Evolutionary conservation across 768 basidiomycete genomes (phyloP).

Genomic region (Kwoniella mangroviensis): DNA sequence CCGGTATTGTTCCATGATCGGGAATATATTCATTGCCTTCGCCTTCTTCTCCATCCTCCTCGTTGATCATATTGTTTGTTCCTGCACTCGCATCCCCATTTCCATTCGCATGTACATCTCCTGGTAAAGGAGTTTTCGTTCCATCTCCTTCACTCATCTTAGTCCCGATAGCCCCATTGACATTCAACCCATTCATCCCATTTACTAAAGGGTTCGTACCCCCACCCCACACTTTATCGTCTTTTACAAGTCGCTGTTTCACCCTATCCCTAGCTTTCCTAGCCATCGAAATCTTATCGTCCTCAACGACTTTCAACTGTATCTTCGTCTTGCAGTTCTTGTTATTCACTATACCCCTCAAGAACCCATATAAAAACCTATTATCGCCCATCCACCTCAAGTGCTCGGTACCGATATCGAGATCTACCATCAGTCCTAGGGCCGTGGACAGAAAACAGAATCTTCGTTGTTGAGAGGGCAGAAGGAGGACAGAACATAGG

Average conservation of each 20-base stretch:
- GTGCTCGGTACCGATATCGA: slow-evolving; percentile 55
- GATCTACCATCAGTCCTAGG: slow-evolving; percentile 53
- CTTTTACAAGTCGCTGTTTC: background rate
- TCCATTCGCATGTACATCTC: background rate
- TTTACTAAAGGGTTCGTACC: slow-evolving; percentile 20
- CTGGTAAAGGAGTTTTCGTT: background rate
- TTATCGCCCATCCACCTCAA: slow-evolving; percentile 58
- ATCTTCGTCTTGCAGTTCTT: slow-evolving; percentile 44
- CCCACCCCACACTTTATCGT: slow-evolving; percentile 16
- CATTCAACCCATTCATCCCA: slow-evolving; percentile 23
- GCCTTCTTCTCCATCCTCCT: background rate
- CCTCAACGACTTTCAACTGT: slow-evolving; percentile 48
- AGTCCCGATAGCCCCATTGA: slow-evolving; percentile 2
- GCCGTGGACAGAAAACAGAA: slow-evolving; percentile 52
- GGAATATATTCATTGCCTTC: background rate
- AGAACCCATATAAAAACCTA: slow-evolving; percentile 54
- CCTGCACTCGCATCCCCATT: no score
- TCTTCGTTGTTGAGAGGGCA: slow-evolving; percentile 35
- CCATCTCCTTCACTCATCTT: background rate
- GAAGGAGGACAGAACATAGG: slow-evolving; percentile 51
- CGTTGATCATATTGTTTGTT: background rate
- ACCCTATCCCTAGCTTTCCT: slow-evolving; percentile 29
- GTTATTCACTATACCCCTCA: slow-evolving; percentile 44
- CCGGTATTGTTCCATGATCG: slow-evolving; percentile 30
- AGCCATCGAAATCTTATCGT: slow-evolving; percentile 44